Conservation (phyloP, 208 protist genomes). For the Trypanosoma theileri region DNA sequence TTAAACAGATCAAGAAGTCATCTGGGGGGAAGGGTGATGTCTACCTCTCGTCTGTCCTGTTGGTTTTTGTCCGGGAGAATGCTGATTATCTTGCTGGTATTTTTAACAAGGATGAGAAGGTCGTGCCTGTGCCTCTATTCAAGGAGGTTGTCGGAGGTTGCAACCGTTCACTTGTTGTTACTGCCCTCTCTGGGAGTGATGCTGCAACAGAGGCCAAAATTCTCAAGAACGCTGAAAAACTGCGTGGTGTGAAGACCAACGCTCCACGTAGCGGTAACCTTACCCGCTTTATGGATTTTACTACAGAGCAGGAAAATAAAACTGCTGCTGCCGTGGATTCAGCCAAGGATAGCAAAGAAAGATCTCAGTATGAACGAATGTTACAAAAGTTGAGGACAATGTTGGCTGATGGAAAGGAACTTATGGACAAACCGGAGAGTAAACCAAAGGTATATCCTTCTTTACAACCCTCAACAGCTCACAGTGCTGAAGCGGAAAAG, state of each 20-base stretch:
- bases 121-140: slow-evolving; percentile 43
- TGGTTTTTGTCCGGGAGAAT: slow-evolving; percentile 35
- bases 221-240: slow-evolving; percentile 27
- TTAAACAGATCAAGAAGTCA: slow-evolving; percentile 35
- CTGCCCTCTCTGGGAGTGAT: slow-evolving; percentile 32
- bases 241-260: slow-evolving; percentile 41
- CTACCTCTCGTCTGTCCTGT: slow-evolving; percentile 40
- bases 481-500: neutral
- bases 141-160: slow-evolving; percentile 50
- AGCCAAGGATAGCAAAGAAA: slow-evolving; percentile 29
- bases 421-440: slow-evolving; percentile 34
- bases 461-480: neutral
- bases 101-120: slow-evolving; percentile 38
- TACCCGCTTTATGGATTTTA: slow-evolving; percentile 61
- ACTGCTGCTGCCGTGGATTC: slow-evolving; percentile 22
- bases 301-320: slow-evolving; percentile 33
- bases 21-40: slow-evolving; percentile 29
- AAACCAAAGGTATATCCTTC: slow-evolving; percentile 45
- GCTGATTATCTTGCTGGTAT: slow-evolving; percentile 41
- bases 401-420: slow-evolving; percentile 42
- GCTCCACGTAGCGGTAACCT: slow-evolving; percentile 63
- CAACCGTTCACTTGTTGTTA: slow-evolving; percentile 38
- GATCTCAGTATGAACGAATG: slow-evolving; percentile 25
- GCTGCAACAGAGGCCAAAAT: slow-evolving; percentile 34
- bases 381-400: slow-evolving; percentile 45